Evolutionary conservation across 1,284 basidiomycete species (phyloP).

Genomic region (Volvariella surrecta): DNA sequence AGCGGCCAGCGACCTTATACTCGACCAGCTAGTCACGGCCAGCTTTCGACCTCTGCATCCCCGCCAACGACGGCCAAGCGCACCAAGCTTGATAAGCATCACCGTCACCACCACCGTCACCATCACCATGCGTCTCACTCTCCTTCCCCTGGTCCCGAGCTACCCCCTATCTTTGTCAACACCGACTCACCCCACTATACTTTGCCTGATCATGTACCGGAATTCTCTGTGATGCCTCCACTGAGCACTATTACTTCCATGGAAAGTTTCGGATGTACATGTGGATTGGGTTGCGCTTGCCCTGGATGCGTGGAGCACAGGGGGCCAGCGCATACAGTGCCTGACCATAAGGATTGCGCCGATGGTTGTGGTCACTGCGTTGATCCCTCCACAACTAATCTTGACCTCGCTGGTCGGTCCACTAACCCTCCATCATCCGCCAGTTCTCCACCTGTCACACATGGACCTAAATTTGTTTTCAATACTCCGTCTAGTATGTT

Average conservation of each 20-base stretch:
- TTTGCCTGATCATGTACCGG: slow-evolving; percentile 23
- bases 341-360: slow-evolving; percentile 40
- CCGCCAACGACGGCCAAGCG: slow-evolving; percentile 22
- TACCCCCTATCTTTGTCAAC: slow-evolving; percentile 32
- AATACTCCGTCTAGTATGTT: slow-evolving; percentile 28
- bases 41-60: slow-evolving; percentile 10
- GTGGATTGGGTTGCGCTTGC: slow-evolving; percentile 61
- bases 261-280: slow-evolving; percentile 60
- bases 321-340: slow-evolving; percentile 34
- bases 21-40: slow-evolving; percentile 2
- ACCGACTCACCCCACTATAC: slow-evolving; percentile 13
- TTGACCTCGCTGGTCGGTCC: slow-evolving; percentile 29
- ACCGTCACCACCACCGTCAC: slow-evolving; percentile 11
- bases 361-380: slow-evolving; percentile 63
- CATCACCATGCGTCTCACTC: slow-evolving; percentile 8
- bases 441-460: slow-evolving; percentile 7
- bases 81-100: slow-evolving; percentile 17
- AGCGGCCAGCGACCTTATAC: slow-evolving; percentile 15
- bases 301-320: slow-evolving; percentile 67
- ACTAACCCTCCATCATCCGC: slow-evolving; percentile 10
- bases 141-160: slow-evolving; percentile 23
- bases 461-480: neutral
- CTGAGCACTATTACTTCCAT: slow-evolving; percentile 45
- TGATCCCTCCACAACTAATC: slow-evolving; percentile 34
- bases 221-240: slow-evolving; percentile 50